Base-by-base conservation (phyloP, 139 green algal genomes). In the Trebouxia sp. region DNA sequence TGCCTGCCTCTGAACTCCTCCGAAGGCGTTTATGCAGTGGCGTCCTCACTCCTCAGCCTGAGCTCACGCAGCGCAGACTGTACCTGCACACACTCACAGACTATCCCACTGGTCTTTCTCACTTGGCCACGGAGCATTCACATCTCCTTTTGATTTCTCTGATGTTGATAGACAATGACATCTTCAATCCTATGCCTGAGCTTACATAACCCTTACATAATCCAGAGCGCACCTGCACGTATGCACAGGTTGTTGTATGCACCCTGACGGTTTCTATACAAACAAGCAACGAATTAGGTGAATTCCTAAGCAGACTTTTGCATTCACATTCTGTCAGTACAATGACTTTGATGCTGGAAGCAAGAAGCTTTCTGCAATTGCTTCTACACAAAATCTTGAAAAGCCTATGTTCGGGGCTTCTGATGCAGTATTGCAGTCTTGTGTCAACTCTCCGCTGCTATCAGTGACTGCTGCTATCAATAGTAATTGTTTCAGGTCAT, bases 141-240 rank as follows among this genome's bases (percentile, higher is more conserved):
- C 22, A 43, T 41, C 6, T 55, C 47, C 48, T 38, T 37, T 6
- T 28, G 15, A 15, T 62, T n/a, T 0, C 91, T 87, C 30, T 45
- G 28, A n/a, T 89, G 79, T 87, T 98, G 95, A 0, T 92, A 86
- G 24, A 89, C 82, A 82, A 84, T 92, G 42, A 99, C 92, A 7
- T 78, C 84, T 1, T 91, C 66, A 84, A 97, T 94, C 75, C 86
- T 87, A 70, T 98, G 90, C 43, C 66, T 89, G 35, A 98, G 85
- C 67, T 69, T 26, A 22, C 39, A 42, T 53, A 96, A 84, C 53
- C 86, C 81, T 6, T 42, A 37, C 7, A 89, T 67, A 42, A 94
- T 43, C 84, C n/a, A n/a, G n/a, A n/a, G n/a, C n/a, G n/a, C n/a
- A n/a, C n/a, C n/a, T n/a, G n/a, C n/a, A n/a, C n/a, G n/a, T n/a